Percentiles rank a stretch among this genome's conserved stretches.
Evolutionary conservation across 108 stramenopile genomes (phyloP).

Genomic region (Fragilariopsis cylindrus): DNA sequence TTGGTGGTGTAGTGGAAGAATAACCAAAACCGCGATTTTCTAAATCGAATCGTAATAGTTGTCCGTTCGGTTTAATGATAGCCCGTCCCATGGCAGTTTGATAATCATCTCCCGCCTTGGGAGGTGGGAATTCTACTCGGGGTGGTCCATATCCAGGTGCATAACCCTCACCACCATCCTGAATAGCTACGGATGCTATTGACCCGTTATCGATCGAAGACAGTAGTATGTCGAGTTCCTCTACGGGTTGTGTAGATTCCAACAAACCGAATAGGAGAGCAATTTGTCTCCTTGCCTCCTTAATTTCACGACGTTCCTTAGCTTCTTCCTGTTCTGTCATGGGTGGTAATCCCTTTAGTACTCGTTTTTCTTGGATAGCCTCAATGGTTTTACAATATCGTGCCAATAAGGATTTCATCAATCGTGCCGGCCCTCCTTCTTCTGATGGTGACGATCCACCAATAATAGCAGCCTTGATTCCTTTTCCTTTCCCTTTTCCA

Average conservation of each 20-base stretch:
- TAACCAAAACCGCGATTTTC: conserved; percentile 70
- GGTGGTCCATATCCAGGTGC: conserved; percentile 64
- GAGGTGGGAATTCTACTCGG: conserved; percentile 60
- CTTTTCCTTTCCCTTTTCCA: not conserved
- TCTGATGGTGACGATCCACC: not conserved
- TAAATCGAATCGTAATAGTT: conserved; percentile 68
- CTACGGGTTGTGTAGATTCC: conserved; percentile 69
- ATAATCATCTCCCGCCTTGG: conserved; percentile 47
- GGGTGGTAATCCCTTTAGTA: conserved; percentile 21
- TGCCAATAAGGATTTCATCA: conserved; percentile 47
- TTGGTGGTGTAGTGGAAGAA: conserved; percentile 39
- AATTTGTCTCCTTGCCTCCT: conserved; percentile 83
- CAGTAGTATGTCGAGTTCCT: conserved; percentile 63
- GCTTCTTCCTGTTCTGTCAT: conserved; percentile 25
- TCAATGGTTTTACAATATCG: conserved; percentile 50
- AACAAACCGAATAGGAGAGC: conserved; percentile 78
- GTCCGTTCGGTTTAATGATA: conserved; percentile 56
- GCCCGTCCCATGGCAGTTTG: conserved; percentile 63
- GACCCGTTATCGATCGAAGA: conserved; percentile 79
- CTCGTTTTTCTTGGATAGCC: conserved; percentile 23
- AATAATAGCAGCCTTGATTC: not conserved
- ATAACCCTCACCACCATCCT: conserved; percentile 70
- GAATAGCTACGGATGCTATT: conserved; percentile 49
- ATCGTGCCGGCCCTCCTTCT: conserved; percentile 60
- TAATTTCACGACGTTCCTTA: conserved; percentile 47